Base-by-base conservation (phyloP, 2,329 filamentous ascomycete species). In the Ascochyta clinopodiicola region DNA sequence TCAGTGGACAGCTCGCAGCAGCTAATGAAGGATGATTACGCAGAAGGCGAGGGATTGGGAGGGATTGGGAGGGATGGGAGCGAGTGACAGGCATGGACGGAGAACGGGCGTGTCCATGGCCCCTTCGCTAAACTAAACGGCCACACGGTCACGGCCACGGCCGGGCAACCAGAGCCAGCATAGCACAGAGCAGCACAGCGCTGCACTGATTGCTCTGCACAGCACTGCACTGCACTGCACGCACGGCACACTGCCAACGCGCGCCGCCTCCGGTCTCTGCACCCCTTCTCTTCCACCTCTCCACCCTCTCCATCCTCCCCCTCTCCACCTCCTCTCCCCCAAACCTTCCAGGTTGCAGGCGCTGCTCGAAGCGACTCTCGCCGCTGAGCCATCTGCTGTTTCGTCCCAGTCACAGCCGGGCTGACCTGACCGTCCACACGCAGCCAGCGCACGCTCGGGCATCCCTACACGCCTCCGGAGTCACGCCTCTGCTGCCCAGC, bases 1-100 rank as follows among this genome's bases (percentile, higher is more conserved):
- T 62, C 62, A 61, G 43, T 36, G 7, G 40, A 7, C 17, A 17
- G 17, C 17, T 17, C 17, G 17, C 17, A 17, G 17, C 44, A 43
- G 52, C 46, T 56, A 60, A 61, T 58, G 63, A 65, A 67, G 60
- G 57, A 62, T 50, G 58, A 53, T 66, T 64, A 56, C 62, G 50
- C 53, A 55, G 39, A 17, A 17, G 17, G 17, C 17, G 17, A 17
- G 17, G 25, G 37, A 44, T 19, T 45, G 43, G 38, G 44, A 39
- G 42, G 38, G 38, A 34, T 13, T 13, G 38, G 12, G n/a, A 31
- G 27, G 44, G 32, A 32, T 54, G 51, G 35, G 27, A 19, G 43
- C 27, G 29, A 42, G 42, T 51, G 54, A 42, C 36, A 44, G 51
- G 46, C 49, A 36, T 36, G 44, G 32, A 42, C 12, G 36, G 42